Base-by-base conservation (phyloP, 2,329 filamentous ascomycete species). In the Colletotrichum karsti region DNA sequence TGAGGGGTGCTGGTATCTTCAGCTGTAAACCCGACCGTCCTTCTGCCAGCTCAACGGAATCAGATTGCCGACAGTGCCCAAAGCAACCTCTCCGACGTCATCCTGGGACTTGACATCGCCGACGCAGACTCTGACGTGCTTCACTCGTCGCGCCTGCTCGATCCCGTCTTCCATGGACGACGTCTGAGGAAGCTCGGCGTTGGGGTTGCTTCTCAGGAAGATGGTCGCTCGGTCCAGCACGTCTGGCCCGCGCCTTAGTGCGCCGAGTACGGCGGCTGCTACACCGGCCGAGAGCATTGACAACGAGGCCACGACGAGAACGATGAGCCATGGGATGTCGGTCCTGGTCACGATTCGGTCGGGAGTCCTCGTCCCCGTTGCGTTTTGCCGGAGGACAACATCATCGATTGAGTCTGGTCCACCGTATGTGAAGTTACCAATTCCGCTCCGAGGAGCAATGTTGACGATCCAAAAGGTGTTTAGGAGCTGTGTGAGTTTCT, bases 171-270 rank as follows among this genome's bases (percentile, higher is more conserved):
- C n/a, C n/a, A n/a, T n/a, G n/a, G n/a, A n/a, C n/a, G n/a, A n/a
- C n/a, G n/a, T n/a, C n/a, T n/a, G 3, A 7, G 6, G 15, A 46
- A 46, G 18, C 20, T 58, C 35, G 1, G 46, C 55, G 24, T 58
- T 33, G 0, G 39, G 53, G 42, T 28, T 57, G 18, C 58, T 46
- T 13, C 28, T 56, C 0, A 50, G 42, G 24, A 64, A 64, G 30
- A 55, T 41, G 0, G 61, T 51, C 0, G 72, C 37, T 65, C 75
- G 54, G 76, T 73, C 28, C 73, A 75, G 62, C 70, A 74, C 12
- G 71, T 73, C 30, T 63, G 61, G 69, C 73, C 77, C 62, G 70
- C 72, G 39, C 74, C 75, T 56, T 76, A 77, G 35, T 64, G 39
- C 39, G 74, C 71, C 56, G 75, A 72, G 63, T 75, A 77, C 15